phyloP scores from a whole-genome alignment of 768 basidiomycete genomes.

The Porphyrellus cyaneotinctus region DNA sequence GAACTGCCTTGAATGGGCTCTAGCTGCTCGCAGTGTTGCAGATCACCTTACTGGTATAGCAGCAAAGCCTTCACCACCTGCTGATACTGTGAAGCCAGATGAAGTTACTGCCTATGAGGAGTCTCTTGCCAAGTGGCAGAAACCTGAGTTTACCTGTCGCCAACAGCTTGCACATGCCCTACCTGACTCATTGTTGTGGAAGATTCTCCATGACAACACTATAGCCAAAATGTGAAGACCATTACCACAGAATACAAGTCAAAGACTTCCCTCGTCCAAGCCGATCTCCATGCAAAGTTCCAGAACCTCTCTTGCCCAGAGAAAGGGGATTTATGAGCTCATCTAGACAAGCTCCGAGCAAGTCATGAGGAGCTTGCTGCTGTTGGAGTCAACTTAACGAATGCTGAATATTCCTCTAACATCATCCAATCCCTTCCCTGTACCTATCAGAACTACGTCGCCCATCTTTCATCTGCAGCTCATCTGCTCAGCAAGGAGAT shows the following conservation, averaged over 20 bases:
- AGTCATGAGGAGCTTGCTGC: not conserved
- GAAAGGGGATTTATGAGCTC: not conserved
- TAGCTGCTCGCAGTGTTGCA: not conserved
- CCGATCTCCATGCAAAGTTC: not conserved
- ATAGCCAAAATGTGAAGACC: not conserved
- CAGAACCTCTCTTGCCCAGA: not conserved
- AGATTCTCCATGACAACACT: not conserved
- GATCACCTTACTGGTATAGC: not conserved
- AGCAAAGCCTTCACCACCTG: not conserved
- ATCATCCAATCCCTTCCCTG: not conserved
- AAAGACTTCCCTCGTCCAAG: not conserved
- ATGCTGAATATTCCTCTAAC: not conserved
- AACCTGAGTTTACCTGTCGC: not conserved
- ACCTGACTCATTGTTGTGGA: not conserved
- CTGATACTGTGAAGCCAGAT: not conserved
- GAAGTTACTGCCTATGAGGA: not conserved
- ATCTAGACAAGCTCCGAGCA: not conserved
- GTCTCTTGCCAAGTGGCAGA: not conserved
- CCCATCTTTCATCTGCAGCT: not conserved
- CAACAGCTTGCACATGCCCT: not conserved
- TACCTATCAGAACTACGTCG: not conserved
- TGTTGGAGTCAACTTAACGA: not conserved
- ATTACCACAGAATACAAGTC: not conserved
- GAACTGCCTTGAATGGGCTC: not conserved
- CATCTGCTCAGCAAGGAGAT: not conserved